phyloP scores from a whole-genome alignment of 345 rosid species.

The Lepidium africanum region DNA sequence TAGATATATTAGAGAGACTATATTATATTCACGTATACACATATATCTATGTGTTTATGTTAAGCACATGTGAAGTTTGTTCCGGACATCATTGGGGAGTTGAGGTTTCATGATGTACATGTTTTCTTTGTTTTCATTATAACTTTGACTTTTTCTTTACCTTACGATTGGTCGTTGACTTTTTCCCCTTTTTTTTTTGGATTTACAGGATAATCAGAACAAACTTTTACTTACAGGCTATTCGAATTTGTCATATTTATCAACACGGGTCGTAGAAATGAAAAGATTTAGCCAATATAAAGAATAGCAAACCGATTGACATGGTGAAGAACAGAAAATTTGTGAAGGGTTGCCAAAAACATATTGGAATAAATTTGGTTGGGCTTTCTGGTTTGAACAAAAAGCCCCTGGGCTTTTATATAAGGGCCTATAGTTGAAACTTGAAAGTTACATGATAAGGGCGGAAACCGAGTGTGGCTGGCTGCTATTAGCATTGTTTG shows the following conservation, averaged over 20 bases:
- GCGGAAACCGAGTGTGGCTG: too few relatives aligned
- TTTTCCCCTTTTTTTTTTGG: not conserved
- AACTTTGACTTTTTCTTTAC: constrained; percentile 7
- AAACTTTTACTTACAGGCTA: too few relatives aligned
- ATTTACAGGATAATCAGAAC: too few relatives aligned
- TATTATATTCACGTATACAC: not conserved
- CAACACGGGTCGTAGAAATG: not conserved
- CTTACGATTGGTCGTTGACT: constrained; percentile 6
- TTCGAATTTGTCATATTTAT: not conserved
- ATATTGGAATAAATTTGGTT: not conserved
- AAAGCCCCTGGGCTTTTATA: not conserved
- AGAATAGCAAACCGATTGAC: not conserved
- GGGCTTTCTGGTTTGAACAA: too few relatives aligned
- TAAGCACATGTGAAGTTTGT: constrained; percentile 23
- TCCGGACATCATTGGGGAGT: constrained; percentile 15
- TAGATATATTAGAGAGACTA: constrained; percentile 3
- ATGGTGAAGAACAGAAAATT: not conserved
- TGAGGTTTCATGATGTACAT: constrained; percentile 33
- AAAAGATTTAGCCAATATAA: not conserved
- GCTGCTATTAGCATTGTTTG: not conserved
- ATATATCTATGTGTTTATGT: constrained; percentile 10
- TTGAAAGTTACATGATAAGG: too few relatives aligned
- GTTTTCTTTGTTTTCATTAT: constrained; percentile 1
- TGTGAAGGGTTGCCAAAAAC: not conserved
- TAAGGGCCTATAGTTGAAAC: not conserved